These are phyloP conservation scores for Coelastrella sp. DNA, from an alignment of 139 green algal genomes.

Conservation along the genomic window DNA sequence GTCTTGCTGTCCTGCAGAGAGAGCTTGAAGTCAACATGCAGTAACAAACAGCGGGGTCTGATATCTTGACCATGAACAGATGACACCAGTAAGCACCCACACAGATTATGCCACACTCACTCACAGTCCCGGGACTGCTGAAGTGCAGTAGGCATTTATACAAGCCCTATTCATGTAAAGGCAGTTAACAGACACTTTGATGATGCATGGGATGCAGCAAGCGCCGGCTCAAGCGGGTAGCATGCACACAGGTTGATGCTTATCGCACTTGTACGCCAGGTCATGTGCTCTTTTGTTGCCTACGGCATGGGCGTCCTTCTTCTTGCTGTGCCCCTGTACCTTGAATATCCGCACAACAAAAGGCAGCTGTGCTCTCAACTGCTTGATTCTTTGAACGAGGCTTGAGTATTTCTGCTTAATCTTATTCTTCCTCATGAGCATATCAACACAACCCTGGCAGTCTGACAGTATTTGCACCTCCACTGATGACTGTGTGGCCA, in stretches of 20 bases:
- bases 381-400: slow-evolving; percentile 17
- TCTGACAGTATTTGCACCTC: slow-evolving; percentile 39
- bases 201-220: not conserved
- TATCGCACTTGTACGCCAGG: slow-evolving; percentile 23
- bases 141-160: too few species aligned
- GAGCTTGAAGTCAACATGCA: too few species aligned
- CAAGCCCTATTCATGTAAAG: too few species aligned
- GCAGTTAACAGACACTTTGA: too few species aligned
- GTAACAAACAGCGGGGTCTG: too few species aligned
- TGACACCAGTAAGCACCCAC: too few species aligned
- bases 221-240: not conserved
- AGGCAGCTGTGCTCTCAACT: slow-evolving; percentile 1
- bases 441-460: slow-evolving; percentile 28
- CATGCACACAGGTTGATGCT: slow-evolving; percentile 13
- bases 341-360: slow-evolving; percentile 36
- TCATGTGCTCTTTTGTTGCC: not conserved
- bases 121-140: too few species aligned
- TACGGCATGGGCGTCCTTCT: not conserved
- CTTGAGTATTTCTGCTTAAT: slow-evolving; percentile 1
- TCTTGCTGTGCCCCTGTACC: slow-evolving; percentile 33
- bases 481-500: not conserved
- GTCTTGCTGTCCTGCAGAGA: too few species aligned
- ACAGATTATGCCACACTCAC: too few species aligned
- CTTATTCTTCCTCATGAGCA: not conserved
- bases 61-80: too few species aligned